Percentiles rank a stretch among this genome's conserved stretches.
Evolutionary conservation across 2,329 filamentous ascomycete species (phyloP).

Genomic region (Neofusicoccum sp.): DNA sequence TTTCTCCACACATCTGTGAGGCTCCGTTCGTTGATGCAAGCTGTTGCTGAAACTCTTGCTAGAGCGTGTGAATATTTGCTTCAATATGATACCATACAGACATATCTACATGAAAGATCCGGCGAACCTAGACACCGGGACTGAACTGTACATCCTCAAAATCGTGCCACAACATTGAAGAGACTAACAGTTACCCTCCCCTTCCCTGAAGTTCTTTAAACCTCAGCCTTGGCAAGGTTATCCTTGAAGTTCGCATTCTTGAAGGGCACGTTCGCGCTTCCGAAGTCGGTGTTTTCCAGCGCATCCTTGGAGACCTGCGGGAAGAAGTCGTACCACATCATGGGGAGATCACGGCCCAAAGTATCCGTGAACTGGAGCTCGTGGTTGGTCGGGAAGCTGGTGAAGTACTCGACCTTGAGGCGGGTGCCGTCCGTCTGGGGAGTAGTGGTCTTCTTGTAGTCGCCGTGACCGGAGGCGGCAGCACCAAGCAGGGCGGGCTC

Average conservation of each 20-base stretch:
- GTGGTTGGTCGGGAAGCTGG: slow-evolving; percentile 36
- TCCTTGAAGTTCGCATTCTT: slow-evolving; percentile 28
- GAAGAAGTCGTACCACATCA: slow-evolving; percentile 48
- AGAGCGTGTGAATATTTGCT: too few species aligned
- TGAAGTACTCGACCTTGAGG: slow-evolving; percentile 36
- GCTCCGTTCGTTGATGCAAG: too few species aligned
- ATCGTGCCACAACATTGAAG: too few species aligned
- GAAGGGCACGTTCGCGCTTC: slow-evolving; percentile 44
- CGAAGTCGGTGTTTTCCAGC: slow-evolving; percentile 42
- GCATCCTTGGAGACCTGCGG: slow-evolving; percentile 35
- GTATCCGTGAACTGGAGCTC: slow-evolving; percentile 25
- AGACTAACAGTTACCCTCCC: too few species aligned
- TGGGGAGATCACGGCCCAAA: background rate
- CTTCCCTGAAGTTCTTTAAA: background rate
- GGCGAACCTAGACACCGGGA: too few species aligned
- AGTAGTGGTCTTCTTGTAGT: slow-evolving; percentile 29
- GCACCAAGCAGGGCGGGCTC: slow-evolving; percentile 38
- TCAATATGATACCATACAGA: too few species aligned
- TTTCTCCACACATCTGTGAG: too few species aligned
- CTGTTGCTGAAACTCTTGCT: too few species aligned
- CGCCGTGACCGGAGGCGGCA: slow-evolving; percentile 40
- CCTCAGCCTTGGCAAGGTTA: slow-evolving; percentile 19
- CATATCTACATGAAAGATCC: too few species aligned
- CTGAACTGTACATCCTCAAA: too few species aligned
- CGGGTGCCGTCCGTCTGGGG: slow-evolving; percentile 24